These are phyloP conservation scores for Fusarium musae DNA, from an alignment of 2,329 filamentous ascomycete genomes.

Conservation along the genomic window DNA sequence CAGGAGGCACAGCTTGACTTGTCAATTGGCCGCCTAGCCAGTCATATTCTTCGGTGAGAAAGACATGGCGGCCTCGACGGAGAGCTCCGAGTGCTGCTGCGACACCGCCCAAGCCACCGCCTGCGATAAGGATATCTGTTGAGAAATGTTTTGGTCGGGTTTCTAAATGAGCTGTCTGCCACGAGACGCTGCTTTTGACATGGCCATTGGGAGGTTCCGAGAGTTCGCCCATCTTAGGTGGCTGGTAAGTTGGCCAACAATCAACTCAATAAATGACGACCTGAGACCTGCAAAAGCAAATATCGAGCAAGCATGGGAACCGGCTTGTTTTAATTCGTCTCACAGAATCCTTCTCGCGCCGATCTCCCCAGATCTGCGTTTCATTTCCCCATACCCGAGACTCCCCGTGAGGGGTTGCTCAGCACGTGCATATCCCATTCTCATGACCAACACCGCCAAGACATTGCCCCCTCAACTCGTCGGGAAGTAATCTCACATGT, in stretches of 20 bases:
- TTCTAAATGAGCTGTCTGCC: constrained; percentile 9
- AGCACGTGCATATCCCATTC: neutral
- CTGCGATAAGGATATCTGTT: constrained; percentile 40
- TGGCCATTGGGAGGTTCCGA: neutral
- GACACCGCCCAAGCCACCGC: constrained; percentile 43
- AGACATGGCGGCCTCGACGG: constrained; percentile 36
- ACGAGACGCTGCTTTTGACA: neutral
- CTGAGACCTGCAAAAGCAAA: neutral
- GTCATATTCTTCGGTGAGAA: constrained; percentile 45
- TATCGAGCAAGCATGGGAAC: neutral
- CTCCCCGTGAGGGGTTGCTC: constrained; percentile 31
- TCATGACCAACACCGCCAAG: constrained; percentile 17
- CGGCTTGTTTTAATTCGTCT: constrained; percentile 5
- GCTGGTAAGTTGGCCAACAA: neutral
- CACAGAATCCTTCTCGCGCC: neutral
- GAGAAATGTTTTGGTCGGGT: constrained; percentile 16
- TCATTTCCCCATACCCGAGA: constrained; percentile 17
- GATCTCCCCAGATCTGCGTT: constrained; percentile 1
- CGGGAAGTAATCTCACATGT: constrained; percentile 24
- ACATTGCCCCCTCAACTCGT: neutral
- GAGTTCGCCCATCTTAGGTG: constrained; percentile 22
- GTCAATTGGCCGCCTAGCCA: constrained; percentile 46
- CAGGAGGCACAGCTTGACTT: constrained; percentile 44
- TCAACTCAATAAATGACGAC: neutral
- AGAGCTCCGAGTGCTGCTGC: constrained; percentile 44